Evolutionary conservation across 1,284 basidiomycete genomes (phyloP).

Genomic region (Heterobasidion occidentale): DNA sequence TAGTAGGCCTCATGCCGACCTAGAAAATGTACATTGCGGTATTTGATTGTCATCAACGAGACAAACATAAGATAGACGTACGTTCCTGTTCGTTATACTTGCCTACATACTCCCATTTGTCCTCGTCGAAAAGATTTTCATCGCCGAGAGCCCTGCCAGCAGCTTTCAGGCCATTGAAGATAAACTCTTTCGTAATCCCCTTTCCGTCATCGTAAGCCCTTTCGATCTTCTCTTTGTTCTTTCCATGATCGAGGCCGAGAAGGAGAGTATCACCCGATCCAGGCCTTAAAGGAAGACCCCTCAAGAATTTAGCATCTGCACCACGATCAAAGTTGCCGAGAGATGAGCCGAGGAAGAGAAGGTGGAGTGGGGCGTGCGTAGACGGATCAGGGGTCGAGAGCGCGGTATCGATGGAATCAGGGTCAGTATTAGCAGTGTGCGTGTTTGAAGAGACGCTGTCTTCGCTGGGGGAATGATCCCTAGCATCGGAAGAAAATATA

Average conservation of each 20-base stretch:
- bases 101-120: constrained; percentile 82
- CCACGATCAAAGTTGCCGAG: constrained; percentile 87
- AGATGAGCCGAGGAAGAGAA: constrained; percentile 93
- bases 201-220: constrained; percentile 78
- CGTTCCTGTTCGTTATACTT: constrained; percentile 66
- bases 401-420: constrained; percentile 19
- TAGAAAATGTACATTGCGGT: constrained; percentile 18
- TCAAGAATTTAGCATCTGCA: constrained; percentile 72
- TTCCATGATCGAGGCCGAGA: constrained; percentile 83
- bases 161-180: constrained; percentile 81
- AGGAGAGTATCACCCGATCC: constrained; percentile 66
- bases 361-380: constrained; percentile 53
- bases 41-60: not conserved
- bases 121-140: constrained; percentile 49
- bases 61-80: constrained; percentile 29
- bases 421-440: constrained; percentile 12
- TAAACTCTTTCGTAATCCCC: constrained; percentile 78
- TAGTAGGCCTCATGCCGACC: constrained; percentile 88
- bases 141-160: constrained; percentile 58
- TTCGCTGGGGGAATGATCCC: constrained; percentile 14
- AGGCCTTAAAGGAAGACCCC: constrained; percentile 69
- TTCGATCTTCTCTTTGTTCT: constrained; percentile 60
- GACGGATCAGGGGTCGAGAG: constrained; percentile 29
- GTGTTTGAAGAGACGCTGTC: constrained; percentile 8
- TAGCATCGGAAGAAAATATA: constrained; percentile 23